Conservation (phyloP, 768 basidiomycete genomes). For the Naematelia encephala region DNA sequence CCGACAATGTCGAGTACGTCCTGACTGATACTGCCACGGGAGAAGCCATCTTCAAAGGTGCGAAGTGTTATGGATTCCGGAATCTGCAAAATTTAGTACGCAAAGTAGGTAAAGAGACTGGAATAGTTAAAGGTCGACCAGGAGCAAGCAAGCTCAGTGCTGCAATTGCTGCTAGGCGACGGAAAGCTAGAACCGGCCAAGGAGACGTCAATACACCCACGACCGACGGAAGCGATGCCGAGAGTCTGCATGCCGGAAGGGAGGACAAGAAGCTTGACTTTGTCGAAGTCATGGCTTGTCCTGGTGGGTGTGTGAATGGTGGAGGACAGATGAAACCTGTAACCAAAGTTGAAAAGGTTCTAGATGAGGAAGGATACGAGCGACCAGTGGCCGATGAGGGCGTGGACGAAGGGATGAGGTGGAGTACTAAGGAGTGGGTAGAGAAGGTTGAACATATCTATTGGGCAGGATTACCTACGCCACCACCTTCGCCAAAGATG, state of each 20-base stretch:
- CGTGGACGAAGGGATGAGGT: slow-evolving; percentile 59
- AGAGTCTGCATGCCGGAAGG: slow-evolving; percentile 12
- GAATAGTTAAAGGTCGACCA: slow-evolving; percentile 58
- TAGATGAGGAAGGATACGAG: slow-evolving; percentile 65
- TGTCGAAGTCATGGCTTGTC: slow-evolving; percentile 84
- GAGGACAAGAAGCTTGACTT: slow-evolving; percentile 48
- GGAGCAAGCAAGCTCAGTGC: slow-evolving; percentile 39
- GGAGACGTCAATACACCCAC: slow-evolving; percentile 9
- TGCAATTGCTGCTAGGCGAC: slow-evolving; percentile 44
- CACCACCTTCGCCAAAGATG: slow-evolving; percentile 54
- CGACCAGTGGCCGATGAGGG: slow-evolving; percentile 57
- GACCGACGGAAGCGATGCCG: slow-evolving; percentile 23
- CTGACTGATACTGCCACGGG: slow-evolving; percentile 54
- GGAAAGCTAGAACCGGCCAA: slow-evolving; percentile 23
- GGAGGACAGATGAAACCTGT: slow-evolving; percentile 70
- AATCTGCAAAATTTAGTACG: slow-evolving; percentile 96
- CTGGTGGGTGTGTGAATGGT: slow-evolving; percentile 93
- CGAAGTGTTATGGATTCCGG: slow-evolving; percentile 94
- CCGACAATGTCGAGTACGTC: slow-evolving; percentile 52
- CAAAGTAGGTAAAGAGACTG: slow-evolving; percentile 81
- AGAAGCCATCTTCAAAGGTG: slow-evolving; percentile 78
- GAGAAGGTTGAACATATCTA: slow-evolving; percentile 75
- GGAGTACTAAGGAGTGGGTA: slow-evolving; percentile 82
- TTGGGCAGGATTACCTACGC: slow-evolving; percentile 60
- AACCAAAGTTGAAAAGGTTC: neutral